Conservation (phyloP, 139 green algal species). For the Volvox africanus region DNA sequence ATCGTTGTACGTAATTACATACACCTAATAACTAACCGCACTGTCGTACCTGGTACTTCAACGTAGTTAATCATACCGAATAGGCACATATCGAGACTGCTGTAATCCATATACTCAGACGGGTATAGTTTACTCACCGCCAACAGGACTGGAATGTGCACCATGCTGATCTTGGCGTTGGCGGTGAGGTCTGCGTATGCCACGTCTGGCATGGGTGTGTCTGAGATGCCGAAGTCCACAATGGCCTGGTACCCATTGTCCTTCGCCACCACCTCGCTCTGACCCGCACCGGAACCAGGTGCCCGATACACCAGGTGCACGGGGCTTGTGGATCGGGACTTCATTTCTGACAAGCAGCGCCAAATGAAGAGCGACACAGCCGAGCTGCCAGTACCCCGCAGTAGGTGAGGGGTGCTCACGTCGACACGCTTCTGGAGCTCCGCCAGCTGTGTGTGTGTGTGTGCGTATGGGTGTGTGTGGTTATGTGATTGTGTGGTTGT, state of each 20-base stretch:
- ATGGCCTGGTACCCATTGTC: constrained; percentile 8
- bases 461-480: not conserved
- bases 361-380: constrained; percentile 55
- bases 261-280: constrained; percentile 32
- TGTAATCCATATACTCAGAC: too few relatives aligned
- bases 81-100: too few relatives aligned
- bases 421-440: not conserved
- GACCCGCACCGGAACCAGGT: not conserved
- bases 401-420: not conserved
- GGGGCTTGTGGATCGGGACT: constrained; percentile 17
- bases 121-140: constrained; percentile 16
- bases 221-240: constrained; percentile 46
- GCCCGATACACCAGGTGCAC: constrained; percentile 53
- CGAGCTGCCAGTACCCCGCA: constrained; percentile 49
- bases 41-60: too few relatives aligned
- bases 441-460: not conserved
- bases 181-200: constrained; percentile 23
- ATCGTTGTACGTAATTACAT: too few relatives aligned
- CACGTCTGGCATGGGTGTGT: constrained; percentile 49
- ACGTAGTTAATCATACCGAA: too few relatives aligned
- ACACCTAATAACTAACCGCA: too few relatives aligned
- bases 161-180: constrained; percentile 38
- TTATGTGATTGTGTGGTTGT: too few relatives aligned
- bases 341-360: constrained; percentile 42
- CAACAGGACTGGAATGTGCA: constrained; percentile 52